Conservation (phyloP, 73 alveolate species). For the Diophrys sp. region DNA sequence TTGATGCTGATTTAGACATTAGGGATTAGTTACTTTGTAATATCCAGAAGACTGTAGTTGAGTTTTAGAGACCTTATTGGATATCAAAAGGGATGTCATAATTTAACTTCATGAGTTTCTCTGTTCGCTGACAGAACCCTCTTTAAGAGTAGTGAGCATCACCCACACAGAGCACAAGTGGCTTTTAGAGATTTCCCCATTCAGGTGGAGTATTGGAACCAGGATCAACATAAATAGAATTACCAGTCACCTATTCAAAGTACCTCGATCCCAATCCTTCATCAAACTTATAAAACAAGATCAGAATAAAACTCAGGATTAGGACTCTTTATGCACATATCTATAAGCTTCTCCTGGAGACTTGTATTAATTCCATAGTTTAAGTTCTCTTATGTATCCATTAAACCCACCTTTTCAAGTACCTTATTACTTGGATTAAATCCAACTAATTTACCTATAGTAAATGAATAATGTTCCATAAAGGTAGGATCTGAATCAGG, state of each 20-base stretch:
- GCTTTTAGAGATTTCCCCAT: conserved; percentile 8
- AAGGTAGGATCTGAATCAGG: not conserved
- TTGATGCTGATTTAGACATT: too few species aligned
- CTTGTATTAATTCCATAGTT: conserved; percentile 6
- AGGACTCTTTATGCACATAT: not conserved
- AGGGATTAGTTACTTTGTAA: not conserved
- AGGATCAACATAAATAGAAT: not conserved
- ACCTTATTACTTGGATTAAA: not conserved
- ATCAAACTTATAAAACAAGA: conserved; percentile 14
- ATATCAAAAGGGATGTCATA: not conserved
- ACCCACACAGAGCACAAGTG: conserved; percentile 24
- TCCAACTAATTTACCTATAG: not conserved
- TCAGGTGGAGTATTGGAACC: not conserved
- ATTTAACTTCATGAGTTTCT: not conserved
- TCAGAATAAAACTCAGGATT: conserved; percentile 15
- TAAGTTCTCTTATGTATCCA: conserved; percentile 22
- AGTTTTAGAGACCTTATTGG: not conserved
- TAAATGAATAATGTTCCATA: not conserved
- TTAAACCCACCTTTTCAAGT: not conserved
- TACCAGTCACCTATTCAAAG: conserved; percentile 8
- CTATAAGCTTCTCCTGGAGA: conserved; percentile 6
- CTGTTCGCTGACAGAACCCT: conserved; percentile 19
- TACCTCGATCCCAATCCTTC: conserved; percentile 5
- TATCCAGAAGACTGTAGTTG: not conserved
- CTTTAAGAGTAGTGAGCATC: conserved; percentile 17